phyloP scores from a whole-genome alignment of 2,329 filamentous ascomycete genomes.

The Domatiomyces catenatus region DNA sequence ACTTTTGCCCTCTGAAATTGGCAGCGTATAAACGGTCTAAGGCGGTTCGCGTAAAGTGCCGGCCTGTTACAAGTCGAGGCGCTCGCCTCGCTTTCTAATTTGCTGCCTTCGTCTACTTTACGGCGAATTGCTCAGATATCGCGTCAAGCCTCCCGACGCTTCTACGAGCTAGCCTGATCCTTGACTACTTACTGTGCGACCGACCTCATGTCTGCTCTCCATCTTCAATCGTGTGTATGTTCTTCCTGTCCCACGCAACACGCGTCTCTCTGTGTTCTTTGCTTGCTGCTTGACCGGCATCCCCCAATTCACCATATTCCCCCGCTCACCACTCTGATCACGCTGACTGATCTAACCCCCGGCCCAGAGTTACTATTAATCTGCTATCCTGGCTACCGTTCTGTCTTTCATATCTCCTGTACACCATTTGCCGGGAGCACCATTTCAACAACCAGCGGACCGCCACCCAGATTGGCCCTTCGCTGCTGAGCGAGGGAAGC shows the following conservation, averaged over 20 bases:
- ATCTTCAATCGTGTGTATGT: neutral
- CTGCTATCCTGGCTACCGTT: neutral
- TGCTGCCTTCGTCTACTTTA: conserved; percentile 9
- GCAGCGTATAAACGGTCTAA: neutral
- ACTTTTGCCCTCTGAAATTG: neutral
- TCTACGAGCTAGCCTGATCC: conserved; percentile 12
- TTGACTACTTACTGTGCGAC: conserved; percentile 12
- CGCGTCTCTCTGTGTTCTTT: neutral
- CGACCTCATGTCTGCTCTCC: neutral
- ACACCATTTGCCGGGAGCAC: neutral
- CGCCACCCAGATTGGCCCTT: neutral
- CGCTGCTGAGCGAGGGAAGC: neutral
- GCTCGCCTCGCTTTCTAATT: conserved; percentile 7
- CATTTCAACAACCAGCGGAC: neutral
- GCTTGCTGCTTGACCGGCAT: neutral
- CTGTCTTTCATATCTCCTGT: neutral
- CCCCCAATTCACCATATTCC: neutral
- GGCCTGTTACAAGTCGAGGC: neutral
- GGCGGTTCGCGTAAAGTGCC: neutral
- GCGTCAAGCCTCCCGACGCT: conserved; percentile 6
- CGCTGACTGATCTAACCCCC: neutral
- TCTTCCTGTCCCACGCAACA: neutral
- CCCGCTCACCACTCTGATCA: neutral
- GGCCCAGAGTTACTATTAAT: conserved; percentile 1
- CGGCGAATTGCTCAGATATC: conserved; percentile 12